Evolutionary conservation across 805 yeast species (phyloP), one percentile per base, ranked within the genome.

Genomic region (Danielozyma ontarioensis): DNA sequence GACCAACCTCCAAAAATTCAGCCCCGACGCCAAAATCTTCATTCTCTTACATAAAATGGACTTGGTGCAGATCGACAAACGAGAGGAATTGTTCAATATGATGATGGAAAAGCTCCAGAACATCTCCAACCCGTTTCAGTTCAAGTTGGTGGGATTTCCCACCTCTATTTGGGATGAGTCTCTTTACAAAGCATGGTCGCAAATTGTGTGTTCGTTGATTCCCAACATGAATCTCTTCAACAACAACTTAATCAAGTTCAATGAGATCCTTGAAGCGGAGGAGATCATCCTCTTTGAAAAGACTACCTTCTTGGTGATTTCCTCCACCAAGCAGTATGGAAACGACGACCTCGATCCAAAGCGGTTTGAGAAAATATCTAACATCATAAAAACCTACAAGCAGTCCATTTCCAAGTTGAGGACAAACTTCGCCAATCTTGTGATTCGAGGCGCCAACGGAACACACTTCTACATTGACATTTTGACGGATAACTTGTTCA

Each of bases 121-220:
- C 31, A 82, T 85, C 12, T 81, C 95, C 3, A 68, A 75, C 34
- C 85, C 86, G 13, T 66, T 49, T 41, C 68, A 62, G 37, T 86
- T 87, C 59, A 66, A 75, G 29, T 64, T 87, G 28, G 74, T 76
- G 12, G 97, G 97, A 2, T 90, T 88, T 53, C 90, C 96, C 4
- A 93, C 97, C 0, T 85, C 96, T 1, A 90, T 90, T 36, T 90
- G 97, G 97, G 97, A 90, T 61, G 97, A 90, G 57, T 79, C 90
- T 50, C 66, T 90, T 37, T 93, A 90, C 57, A 89, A 84, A 56
- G 98, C 98, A 1, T 93, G 98, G 98, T 85, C 96, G 2, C 84
- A 80, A 31, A 90, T 93, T 39, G 97, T 93, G 23, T 89, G 97
- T 52, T 83, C 96, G 2, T 69, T 93, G 45, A 90, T 93, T 36